phyloP scores from a whole-genome alignment of 2,329 filamentous ascomycete genomes.

The Pyrenophora tritici-repentis region DNA sequence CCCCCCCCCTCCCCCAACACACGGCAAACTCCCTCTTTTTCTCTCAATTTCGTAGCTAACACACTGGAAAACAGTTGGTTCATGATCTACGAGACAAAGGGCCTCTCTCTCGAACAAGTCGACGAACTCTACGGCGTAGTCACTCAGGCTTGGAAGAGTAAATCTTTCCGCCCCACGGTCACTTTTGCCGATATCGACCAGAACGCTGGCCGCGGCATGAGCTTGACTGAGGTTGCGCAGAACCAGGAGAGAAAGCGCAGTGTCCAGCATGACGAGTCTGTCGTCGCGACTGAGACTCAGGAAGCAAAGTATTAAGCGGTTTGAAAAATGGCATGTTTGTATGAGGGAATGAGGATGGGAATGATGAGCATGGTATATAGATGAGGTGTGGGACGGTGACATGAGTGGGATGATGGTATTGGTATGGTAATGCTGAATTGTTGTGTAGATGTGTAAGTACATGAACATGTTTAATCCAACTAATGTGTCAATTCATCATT shows the following conservation, averaged over 20 bases:
- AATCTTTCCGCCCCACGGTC: slow-evolving; percentile 62
- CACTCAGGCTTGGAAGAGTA: slow-evolving; percentile 72
- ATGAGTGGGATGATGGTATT: too few species aligned
- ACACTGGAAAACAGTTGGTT: slow-evolving; percentile 52
- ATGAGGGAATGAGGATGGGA: neutral
- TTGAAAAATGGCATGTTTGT: neutral
- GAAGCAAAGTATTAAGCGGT: neutral
- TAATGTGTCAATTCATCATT: too few species aligned
- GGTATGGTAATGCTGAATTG: too few species aligned
- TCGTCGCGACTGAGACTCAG: neutral
- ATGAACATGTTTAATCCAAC: too few species aligned
- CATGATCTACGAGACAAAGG: slow-evolving; percentile 78
- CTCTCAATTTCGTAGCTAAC: neutral
- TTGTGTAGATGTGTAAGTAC: too few species aligned
- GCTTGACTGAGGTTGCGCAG: slow-evolving; percentile 36
- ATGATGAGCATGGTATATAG: too few species aligned
- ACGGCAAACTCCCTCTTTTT: neutral
- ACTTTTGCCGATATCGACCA: slow-evolving; percentile 40
- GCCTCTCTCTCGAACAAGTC: slow-evolving; percentile 76
- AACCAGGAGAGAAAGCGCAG: slow-evolving; percentile 44
- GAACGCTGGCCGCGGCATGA: slow-evolving; percentile 18
- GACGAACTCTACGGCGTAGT: slow-evolving; percentile 79
- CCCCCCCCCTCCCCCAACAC: neutral
- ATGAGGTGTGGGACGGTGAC: too few species aligned
- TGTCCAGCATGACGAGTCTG: slow-evolving; percentile 32